Conservation (phyloP, 441 rosid species). For the Kokia cookei region DNA sequence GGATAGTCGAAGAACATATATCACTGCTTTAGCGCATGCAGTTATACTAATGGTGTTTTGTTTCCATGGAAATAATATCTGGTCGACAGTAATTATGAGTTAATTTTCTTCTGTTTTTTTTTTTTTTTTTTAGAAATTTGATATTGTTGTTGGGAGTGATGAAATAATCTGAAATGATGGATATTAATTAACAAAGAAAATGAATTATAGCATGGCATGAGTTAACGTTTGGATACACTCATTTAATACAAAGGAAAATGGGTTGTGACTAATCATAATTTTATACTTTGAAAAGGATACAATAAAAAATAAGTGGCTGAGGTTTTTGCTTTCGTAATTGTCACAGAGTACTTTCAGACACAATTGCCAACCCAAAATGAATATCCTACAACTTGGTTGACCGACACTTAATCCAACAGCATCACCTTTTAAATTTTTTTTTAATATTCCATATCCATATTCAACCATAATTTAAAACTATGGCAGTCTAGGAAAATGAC, state of each 20-base stretch:
- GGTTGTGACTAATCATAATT: not conserved
- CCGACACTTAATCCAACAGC: not conserved
- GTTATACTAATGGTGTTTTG: no score
- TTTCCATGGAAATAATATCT: no score
- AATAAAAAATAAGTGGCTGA: not conserved
- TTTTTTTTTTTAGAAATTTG: no score
- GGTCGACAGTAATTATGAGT: no score
- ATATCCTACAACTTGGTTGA: not conserved
- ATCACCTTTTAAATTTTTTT: not conserved
- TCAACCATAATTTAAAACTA: not conserved
- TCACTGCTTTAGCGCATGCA: no score
- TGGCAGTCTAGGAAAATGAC: constrained; percentile 2
- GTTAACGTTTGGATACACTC: not conserved
- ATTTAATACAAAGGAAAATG: not conserved
- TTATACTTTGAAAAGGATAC: not conserved
- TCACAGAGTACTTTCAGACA: not conserved
- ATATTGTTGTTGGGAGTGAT: no score
- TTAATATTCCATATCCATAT: not conserved
- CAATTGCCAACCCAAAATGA: not conserved
- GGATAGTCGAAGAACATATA: no score
- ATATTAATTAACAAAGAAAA: not conserved
- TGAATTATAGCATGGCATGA: no score
- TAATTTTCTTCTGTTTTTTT: no score
- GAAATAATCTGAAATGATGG: not conserved
- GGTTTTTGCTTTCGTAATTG: not conserved